These are phyloP conservation scores for Dalbergia cochinchinensis DNA, from an alignment of 306 rosid genomes.

Conservation along the genomic window DNA sequence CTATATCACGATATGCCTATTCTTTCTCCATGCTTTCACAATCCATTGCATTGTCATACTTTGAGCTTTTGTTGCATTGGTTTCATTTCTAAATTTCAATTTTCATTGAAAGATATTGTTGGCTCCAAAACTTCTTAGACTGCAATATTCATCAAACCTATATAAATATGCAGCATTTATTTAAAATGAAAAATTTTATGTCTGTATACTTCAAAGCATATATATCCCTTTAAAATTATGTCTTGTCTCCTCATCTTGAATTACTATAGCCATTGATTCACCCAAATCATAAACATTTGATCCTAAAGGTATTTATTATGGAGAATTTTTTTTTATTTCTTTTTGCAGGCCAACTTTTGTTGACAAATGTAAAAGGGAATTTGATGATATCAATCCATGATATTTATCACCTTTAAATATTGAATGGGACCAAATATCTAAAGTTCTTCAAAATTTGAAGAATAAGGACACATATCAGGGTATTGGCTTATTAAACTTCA, in stretches of 20 bases:
- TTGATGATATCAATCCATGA: conserved; percentile 56
- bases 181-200: conserved; percentile 20
- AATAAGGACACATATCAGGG: conserved; percentile 69
- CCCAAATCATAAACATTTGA: background rate
- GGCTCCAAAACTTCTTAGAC: conserved; percentile 6
- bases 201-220: background rate
- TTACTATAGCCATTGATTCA: conserved; percentile 20
- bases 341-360: conserved; percentile 57
- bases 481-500: conserved; percentile 84
- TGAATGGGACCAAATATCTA: conserved; percentile 75
- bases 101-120: conserved; percentile 15
- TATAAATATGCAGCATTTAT: conserved; percentile 24
- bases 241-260: conserved; percentile 25
- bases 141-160: conserved; percentile 12
- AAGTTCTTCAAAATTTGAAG: conserved; percentile 55
- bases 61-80: conserved; percentile 10
- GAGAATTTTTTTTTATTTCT: conserved; percentile 21
- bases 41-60: conserved; percentile 14
- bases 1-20: conserved; percentile 63
- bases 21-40: conserved; percentile 32
- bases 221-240: background rate
- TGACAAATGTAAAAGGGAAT: conserved; percentile 49
- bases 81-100: conserved; percentile 23
- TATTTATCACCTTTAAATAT: conserved; percentile 63
- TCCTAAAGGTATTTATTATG: too few species aligned